Base-by-base conservation (phyloP, 2,329 filamentous ascomycete genomes). In the Fusarium sp. region DNA sequence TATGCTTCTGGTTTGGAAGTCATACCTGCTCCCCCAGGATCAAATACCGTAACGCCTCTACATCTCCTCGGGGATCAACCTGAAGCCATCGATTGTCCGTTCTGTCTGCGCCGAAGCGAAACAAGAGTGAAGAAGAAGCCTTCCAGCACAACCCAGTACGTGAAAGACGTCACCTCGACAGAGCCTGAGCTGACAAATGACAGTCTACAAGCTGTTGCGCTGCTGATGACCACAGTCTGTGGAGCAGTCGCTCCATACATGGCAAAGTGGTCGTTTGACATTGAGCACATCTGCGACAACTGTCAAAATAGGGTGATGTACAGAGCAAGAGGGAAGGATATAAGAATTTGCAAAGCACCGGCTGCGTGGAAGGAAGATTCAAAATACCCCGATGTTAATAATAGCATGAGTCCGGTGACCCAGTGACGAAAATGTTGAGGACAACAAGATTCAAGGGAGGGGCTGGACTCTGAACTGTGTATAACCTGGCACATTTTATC, bases 191-290 rank as follows among this genome's bases (percentile, higher is more conserved):
- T 60, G 5, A 60, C n/a, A 10, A 15, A 1, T 1, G 0, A 1
- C 7, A 60, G 58, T 15, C 16, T 54, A 1, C 58, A 60, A 25
- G 58, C 58, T 3, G 58, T 60, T 18, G 58, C 58, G 5, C 5
- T 60, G 1, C 3, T 60, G 4, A 60, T 60, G 58, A 60, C 58
- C 2, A 60, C 58, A 33, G 58, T 60, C 1, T 53, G 46, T 33
- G 58, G 58, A 28, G 58, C 46, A 33, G 35, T 52, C 6, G 58
- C 58, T 18, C 58, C 58, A 9, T 60, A 60, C 6, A 60, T 60
- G 33, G 58, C 58, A 6, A 40, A 60, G 58, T 60, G 58, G 46
- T 60, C 58, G 9, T 60, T 60, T 8, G 46, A 60, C 4, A 54
- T 60, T 15, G 58, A 54, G 9, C 58, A 60, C 7, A 32, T 32